Evolutionary conservation across 1,284 basidiomycete genomes (phyloP), one percentile per base, ranked within the genome.

Genomic region (Anthracocystis setariae): DNA sequence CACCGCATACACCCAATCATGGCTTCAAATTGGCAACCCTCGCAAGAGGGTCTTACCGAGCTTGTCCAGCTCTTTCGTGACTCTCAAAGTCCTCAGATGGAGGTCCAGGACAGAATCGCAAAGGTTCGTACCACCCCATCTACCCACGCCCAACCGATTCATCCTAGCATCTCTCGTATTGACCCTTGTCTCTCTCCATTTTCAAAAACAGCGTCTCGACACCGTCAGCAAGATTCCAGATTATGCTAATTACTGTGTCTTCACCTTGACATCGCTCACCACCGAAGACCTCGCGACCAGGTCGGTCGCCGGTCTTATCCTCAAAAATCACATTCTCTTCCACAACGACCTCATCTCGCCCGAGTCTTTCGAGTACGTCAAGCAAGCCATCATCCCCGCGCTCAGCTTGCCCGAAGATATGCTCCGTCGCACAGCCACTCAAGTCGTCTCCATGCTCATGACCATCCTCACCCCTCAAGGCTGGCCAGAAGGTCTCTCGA

Each of bases 211-310:
- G 70, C 76, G 79, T 12, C 71, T 81, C 35, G 79, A 81, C 33
- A 54, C 74, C 1, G 63, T 80, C 40, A 74, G 74, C 61, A 67
- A 73, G 44, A 74, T 79, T 29, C 79, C 79, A 46, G 79, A 81
- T 52, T 98, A 98, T 84, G 91, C 95, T 70, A 94, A 91, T 73
- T 98, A 99, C 88, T 89, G 98, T 65, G 92, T 92, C 43, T 93
- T 95, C 84, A 93, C 98, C 85, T 96, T 78, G 68, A 90, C 91
- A 48, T 87, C 88, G 45, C 84, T 92, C 86, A 87, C 89, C 1
- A 86, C 89, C 68, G 93, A 98, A 84, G 91, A 94, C 75, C 91
- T 92, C 77, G 90, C 91, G 43, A 93, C 95, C 81, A 89, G 95
- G 58, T 92, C 92, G 62, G 94, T 98, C 84, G 94, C 96, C 29